Conservation (phyloP, 352 stramenopile genomes). For the Phytophthora capsici region DNA sequence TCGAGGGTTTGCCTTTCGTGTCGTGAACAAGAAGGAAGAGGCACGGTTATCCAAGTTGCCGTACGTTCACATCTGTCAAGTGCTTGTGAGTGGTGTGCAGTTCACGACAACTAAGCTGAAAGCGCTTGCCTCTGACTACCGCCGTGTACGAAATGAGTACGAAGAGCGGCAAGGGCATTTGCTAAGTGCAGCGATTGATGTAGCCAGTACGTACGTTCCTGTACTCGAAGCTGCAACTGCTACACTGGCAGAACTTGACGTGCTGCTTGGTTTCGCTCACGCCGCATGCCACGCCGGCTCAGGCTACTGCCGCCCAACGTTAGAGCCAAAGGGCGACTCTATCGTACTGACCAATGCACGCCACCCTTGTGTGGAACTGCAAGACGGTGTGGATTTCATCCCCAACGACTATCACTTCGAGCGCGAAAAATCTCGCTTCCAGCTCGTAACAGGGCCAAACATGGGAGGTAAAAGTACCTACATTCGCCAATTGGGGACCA, state of each 20-base stretch:
- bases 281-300: slow-evolving; percentile 92
- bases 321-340: slow-evolving; percentile 64
- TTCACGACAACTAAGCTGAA: slow-evolving; percentile 96
- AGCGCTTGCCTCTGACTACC: slow-evolving; percentile 85
- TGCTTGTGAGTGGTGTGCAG: slow-evolving; percentile 98
- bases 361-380: slow-evolving; percentile 98
- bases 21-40: slow-evolving; percentile 94
- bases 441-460: slow-evolving; percentile 98
- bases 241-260: slow-evolving; percentile 94
- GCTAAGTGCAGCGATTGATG: slow-evolving; percentile 93
- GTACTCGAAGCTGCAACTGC: slow-evolving; percentile 93
- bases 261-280: slow-evolving; percentile 94
- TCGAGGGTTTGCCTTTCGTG: slow-evolving; percentile 93
- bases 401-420: slow-evolving; percentile 96
- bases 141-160: slow-evolving; percentile 91
- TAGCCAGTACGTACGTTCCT: slow-evolving; percentile 95
- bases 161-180: slow-evolving; percentile 91
- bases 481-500: slow-evolving; percentile 96
- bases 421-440: slow-evolving; percentile 87
- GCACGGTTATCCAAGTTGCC: slow-evolving; percentile 89
- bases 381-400: slow-evolving; percentile 97
- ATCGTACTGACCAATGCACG: slow-evolving; percentile 87
- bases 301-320: slow-evolving; percentile 70
- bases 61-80: slow-evolving; percentile 92
- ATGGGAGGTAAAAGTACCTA: slow-evolving; percentile 99